These are phyloP conservation scores for Biscogniauxia sp. DNA, from an alignment of 2,329 filamentous ascomycete species.

Conservation along the genomic window DNA sequence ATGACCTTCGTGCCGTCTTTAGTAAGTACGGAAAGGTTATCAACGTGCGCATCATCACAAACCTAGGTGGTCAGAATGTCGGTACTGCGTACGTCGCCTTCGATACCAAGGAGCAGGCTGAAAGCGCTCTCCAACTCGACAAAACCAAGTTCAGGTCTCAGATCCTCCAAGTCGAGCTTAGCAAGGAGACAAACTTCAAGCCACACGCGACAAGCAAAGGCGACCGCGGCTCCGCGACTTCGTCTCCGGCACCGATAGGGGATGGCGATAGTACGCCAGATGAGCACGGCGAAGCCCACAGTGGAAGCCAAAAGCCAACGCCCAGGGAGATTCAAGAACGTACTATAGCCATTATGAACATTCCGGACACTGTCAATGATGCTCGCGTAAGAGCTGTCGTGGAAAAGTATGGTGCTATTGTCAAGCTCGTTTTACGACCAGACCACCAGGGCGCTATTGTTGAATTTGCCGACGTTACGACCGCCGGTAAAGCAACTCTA, in stretches of 20 bases:
- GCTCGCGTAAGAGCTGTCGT: constrained; percentile 73
- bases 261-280: constrained; percentile 42
- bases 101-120: constrained; percentile 65
- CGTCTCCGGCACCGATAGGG: constrained; percentile 36
- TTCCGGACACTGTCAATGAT: constrained; percentile 92
- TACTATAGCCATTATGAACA: constrained; percentile 76
- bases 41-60: constrained; percentile 67
- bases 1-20: constrained; percentile 70
- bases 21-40: constrained; percentile 73
- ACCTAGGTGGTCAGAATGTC: constrained; percentile 65
- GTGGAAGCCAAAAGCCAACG: constrained; percentile 35
- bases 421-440: constrained; percentile 76
- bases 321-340: constrained; percentile 57
- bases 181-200: constrained; percentile 55
- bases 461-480: constrained; percentile 70
- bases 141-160: constrained; percentile 67
- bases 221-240: constrained; percentile 33
- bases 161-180: constrained; percentile 64
- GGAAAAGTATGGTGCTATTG: constrained; percentile 66
- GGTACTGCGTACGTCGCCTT: constrained; percentile 83
- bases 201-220: constrained; percentile 46
- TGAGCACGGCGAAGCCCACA: constrained; percentile 14
- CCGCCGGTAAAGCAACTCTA: constrained; percentile 70
- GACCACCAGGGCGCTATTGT: constrained; percentile 82
- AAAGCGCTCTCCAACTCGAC: constrained; percentile 66